Conservation (phyloP, 305 asterid genomes). For the Fraxinus xanthoxyloides region DNA sequence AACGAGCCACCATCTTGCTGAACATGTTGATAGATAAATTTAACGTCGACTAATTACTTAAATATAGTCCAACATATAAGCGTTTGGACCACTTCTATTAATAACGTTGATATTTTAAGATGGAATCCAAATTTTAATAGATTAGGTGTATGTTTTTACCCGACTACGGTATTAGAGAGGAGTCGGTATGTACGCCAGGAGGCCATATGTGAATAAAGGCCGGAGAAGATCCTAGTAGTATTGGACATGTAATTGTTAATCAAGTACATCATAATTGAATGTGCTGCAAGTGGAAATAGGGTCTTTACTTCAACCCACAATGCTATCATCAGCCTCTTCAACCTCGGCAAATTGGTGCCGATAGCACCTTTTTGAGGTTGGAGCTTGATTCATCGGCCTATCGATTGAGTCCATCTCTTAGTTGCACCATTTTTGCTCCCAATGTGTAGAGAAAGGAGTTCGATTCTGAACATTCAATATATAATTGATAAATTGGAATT, state of each 20-base stretch:
- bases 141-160: no score
- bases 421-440: background rate
- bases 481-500: background rate
- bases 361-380: slow-evolving; percentile 52
- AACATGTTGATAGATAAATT: no score
- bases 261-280: slow-evolving; percentile 55
- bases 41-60: no score
- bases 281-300: slow-evolving; percentile 61
- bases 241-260: slow-evolving; percentile 65
- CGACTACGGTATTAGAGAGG: no score
- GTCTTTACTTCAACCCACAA: slow-evolving; percentile 60
- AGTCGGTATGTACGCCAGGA: slow-evolving; percentile 32
- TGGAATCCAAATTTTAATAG: no score
- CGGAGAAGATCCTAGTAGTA: slow-evolving; percentile 66
- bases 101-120: no score
- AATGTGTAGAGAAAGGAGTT: background rate
- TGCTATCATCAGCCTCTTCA: slow-evolving; percentile 37
- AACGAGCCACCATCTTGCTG: no score
- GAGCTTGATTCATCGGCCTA: slow-evolving; percentile 7
- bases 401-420: background rate
- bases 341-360: slow-evolving; percentile 34
- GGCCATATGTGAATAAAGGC: slow-evolving; percentile 78
- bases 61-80: no score
- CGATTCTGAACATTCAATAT: background rate
- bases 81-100: no score